Evolutionary conservation across 202 grass and related monocot genomes (phyloP), one percentile per base, ranked within the genome.

Genomic region (Miscanthus sacchariflorus): DNA sequence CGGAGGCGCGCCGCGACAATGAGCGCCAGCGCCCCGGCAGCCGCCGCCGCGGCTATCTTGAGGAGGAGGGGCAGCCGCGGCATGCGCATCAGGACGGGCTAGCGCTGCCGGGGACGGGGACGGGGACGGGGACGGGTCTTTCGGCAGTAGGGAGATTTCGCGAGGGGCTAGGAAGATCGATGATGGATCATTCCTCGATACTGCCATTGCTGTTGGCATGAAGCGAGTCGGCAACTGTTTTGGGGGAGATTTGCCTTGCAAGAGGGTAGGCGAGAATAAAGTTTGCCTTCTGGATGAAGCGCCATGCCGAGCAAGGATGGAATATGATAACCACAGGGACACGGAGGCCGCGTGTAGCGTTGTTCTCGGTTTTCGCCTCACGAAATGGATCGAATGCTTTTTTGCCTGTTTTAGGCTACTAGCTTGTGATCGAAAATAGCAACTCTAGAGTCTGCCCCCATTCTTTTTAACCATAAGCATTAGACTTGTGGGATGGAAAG

Each of bases 31-130:
- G 79, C 88, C 14, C 88, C 90, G 49, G 88, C 91, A 19, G 79
- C 88, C 24, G 91, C 78, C 50, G 97, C 91, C 61, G 90, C 90
- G 28, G 90, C 87, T 68, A 95, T 42, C 89, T 95, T 95, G 56
- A 95, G 77, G 76, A 96, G 86, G 65, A 99, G 89, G 46, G 92
- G 84, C 21, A 90, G 66, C 48, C 90, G 84, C 35, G 87, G 80
- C 21, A 70, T 38, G 78, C 23, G 82, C 93, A 93, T 93, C 12
- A 59, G 6, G 61, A 3, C 12, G 59, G 2, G 84, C 45, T 70
- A 0, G 44, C 2, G 84, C 6, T 81, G 27, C 44, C 5, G 45
- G 25, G 65, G 75, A 68, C 11, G 68, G 63, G 8, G 58, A 23
- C 5, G 45, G 25, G 65, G 75, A 68, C 11, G 68, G 63, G 8